These are phyloP conservation scores for Colletotrichum sp. DNA, from an alignment of 2,329 filamentous ascomycete species.

Conservation along the genomic window DNA sequence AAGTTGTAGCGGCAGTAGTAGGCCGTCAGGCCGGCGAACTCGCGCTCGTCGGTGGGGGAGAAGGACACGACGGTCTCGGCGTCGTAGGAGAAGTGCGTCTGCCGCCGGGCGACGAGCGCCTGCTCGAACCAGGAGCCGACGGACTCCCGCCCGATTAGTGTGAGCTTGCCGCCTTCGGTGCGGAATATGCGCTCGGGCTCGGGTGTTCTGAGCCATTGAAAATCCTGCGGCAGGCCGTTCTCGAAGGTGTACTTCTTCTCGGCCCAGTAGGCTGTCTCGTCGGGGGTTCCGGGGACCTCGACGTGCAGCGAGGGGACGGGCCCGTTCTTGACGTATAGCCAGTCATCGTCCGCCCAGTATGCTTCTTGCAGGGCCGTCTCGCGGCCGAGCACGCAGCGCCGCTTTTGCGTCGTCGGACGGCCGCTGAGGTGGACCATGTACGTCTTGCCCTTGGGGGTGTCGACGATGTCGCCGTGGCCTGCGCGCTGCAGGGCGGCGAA, in stretches of 20 bases:
- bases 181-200: slow-evolving; percentile 59
- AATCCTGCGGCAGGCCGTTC: slow-evolving; percentile 51
- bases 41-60: slow-evolving; percentile 59
- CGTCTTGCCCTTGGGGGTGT: slow-evolving; percentile 55
- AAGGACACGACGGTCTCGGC: slow-evolving; percentile 62
- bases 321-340: slow-evolving; percentile 66
- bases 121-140: slow-evolving; percentile 66
- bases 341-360: slow-evolving; percentile 65
- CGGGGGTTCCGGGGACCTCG: slow-evolving; percentile 51
- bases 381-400: slow-evolving; percentile 58
- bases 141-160: slow-evolving; percentile 54
- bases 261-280: slow-evolving; percentile 56
- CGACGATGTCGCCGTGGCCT: slow-evolving; percentile 59
- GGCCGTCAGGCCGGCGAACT: slow-evolving; percentile 65
- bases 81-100: slow-evolving; percentile 65
- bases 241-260: slow-evolving; percentile 53
- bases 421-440: slow-evolving; percentile 60
- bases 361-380: slow-evolving; percentile 65
- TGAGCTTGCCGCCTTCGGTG: slow-evolving; percentile 42
- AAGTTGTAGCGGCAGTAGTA: slow-evolving; percentile 71
- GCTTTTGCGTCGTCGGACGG: slow-evolving; percentile 54
- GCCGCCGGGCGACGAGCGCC: slow-evolving; percentile 57
- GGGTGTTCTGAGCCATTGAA: slow-evolving; percentile 63
- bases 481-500: slow-evolving; percentile 55
- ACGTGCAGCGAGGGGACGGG: slow-evolving; percentile 59